These are phyloP conservation scores for Afroboletus lepidellus DNA, from an alignment of 1,284 basidiomycete species.

Conservation along the genomic window DNA sequence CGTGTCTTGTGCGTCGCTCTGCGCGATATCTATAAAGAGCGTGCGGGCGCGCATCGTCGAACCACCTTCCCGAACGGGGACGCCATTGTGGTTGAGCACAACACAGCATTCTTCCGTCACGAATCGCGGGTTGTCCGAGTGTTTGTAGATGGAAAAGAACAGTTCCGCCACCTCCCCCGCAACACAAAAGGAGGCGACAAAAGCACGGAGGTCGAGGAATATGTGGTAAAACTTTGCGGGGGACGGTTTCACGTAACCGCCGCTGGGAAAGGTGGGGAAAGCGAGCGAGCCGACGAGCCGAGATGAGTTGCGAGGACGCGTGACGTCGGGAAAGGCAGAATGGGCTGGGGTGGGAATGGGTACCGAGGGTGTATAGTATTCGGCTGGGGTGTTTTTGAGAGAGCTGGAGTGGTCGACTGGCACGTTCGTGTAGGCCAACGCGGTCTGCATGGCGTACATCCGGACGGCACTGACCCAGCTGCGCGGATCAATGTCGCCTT, in stretches of 20 bases:
- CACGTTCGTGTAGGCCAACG: conserved; percentile 78
- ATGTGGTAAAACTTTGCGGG: conserved; percentile 82
- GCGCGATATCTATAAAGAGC: conserved; percentile 86
- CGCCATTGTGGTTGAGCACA: conserved; percentile 89
- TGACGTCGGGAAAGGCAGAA: conserved; percentile 63
- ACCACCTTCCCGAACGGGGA: conserved; percentile 71
- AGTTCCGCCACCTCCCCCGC: conserved; percentile 92
- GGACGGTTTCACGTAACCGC: conserved; percentile 36
- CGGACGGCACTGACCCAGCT: conserved; percentile 85
- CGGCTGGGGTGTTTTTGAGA: conserved; percentile 36
- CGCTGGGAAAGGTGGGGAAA: conserved; percentile 18
- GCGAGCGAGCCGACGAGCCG: conserved; percentile 49
- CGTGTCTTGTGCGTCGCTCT: conserved; percentile 81
- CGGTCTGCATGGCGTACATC: conserved; percentile 86
- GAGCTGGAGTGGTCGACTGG: conserved; percentile 40
- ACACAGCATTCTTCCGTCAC: conserved; percentile 94
- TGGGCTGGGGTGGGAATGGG: conserved; percentile 61
- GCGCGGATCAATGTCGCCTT: conserved; percentile 69
- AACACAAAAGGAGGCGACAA: conserved; percentile 85
- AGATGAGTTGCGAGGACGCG: conserved; percentile 45
- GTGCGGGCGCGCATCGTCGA: conserved; percentile 64
- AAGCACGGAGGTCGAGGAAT: conserved; percentile 86
- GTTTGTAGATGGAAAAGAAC: conserved; percentile 92
- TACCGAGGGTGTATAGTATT: conserved; percentile 39
- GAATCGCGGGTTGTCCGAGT: conserved; percentile 74